Percentiles rank a stretch among this genome's conserved stretches.
phyloP scores from a whole-genome alignment of 2,329 filamentous ascomycete genomes.

The Verticillium dahliae region DNA sequence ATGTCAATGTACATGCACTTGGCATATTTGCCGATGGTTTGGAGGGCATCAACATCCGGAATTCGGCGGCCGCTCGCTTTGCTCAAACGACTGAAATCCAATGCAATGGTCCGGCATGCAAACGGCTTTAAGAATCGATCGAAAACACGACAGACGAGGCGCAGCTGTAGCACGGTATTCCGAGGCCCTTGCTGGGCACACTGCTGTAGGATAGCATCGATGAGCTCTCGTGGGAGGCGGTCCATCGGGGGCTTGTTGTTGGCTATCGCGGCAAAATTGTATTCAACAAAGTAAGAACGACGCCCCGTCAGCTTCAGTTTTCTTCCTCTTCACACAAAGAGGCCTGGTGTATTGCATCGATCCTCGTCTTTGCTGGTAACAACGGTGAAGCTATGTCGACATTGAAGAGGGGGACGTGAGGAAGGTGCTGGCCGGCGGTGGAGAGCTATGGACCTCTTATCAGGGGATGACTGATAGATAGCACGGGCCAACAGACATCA shows the following conservation, averaged over 20 bases:
- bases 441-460: not conserved
- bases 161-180: conserved; percentile 35
- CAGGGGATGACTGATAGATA: not conserved
- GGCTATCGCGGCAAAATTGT: not conserved
- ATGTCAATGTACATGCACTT: conserved; percentile 44
- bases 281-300: not conserved
- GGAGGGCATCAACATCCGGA: conserved; percentile 32
- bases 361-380: not conserved
- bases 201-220: conserved; percentile 37
- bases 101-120: conserved; percentile 37
- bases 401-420: not conserved
- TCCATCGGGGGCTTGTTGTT: conserved; percentile 27
- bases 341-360: not conserved
- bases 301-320: not conserved
- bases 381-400: not conserved
- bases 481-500: not conserved
- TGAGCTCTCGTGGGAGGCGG: conserved; percentile 38
- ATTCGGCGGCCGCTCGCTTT: conserved; percentile 22
- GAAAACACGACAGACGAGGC: conserved; percentile 43
- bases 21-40: conserved; percentile 39
- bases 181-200: conserved; percentile 34
- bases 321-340: not conserved
- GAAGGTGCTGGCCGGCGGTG: not conserved
- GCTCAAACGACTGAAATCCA: conserved; percentile 44
- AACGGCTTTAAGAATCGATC: conserved; percentile 38